Conservation (phyloP, 2,329 filamentous ascomycete species). For the Plenodomus lindquistii region DNA sequence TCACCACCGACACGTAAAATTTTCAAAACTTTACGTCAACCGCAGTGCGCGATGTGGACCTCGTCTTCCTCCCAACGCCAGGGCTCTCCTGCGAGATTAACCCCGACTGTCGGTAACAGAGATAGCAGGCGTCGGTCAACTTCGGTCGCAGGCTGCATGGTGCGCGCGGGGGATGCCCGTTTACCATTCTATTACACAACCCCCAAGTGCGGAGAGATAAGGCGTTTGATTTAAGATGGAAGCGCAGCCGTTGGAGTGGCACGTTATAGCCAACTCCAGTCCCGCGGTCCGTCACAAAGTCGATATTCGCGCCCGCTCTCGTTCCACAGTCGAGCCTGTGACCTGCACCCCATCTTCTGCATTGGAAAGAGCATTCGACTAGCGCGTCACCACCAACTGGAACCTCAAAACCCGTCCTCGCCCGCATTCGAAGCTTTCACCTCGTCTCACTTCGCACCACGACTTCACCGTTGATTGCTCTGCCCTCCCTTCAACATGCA, state of each 20-base stretch:
- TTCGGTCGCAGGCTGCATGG: slow-evolving; percentile 14
- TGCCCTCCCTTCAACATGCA: slow-evolving; percentile 20
- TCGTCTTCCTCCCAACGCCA: slow-evolving; percentile 13
- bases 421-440: slow-evolving; percentile 6
- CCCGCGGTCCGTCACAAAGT: slow-evolving; percentile 6
- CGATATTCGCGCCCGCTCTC: slow-evolving; percentile 2
- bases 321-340: slow-evolving; percentile 12
- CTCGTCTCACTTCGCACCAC: slow-evolving; percentile 1
- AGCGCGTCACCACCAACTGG: slow-evolving; percentile 13
- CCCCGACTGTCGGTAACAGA: slow-evolving; percentile 5
- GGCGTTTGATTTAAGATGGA: slow-evolving; percentile 14
- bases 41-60: slow-evolving; percentile 32
- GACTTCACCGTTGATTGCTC: not conserved
- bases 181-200: slow-evolving; percentile 25
- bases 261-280: not conserved
- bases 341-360: slow-evolving; percentile 28
- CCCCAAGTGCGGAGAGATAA: slow-evolving; percentile 22
- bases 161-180: slow-evolving; percentile 14
- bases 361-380: slow-evolving; percentile 11
- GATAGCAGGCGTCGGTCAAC: slow-evolving; percentile 12
- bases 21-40: slow-evolving; percentile 36
- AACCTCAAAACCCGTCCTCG: slow-evolving; percentile 16
- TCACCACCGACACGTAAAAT: slow-evolving; percentile 29
- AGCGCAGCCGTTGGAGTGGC: slow-evolving; percentile 1
- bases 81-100: slow-evolving; percentile 2